Evolutionary conservation across 805 yeast species (phyloP).

Genomic region (Kodamaea fukazawae): DNA sequence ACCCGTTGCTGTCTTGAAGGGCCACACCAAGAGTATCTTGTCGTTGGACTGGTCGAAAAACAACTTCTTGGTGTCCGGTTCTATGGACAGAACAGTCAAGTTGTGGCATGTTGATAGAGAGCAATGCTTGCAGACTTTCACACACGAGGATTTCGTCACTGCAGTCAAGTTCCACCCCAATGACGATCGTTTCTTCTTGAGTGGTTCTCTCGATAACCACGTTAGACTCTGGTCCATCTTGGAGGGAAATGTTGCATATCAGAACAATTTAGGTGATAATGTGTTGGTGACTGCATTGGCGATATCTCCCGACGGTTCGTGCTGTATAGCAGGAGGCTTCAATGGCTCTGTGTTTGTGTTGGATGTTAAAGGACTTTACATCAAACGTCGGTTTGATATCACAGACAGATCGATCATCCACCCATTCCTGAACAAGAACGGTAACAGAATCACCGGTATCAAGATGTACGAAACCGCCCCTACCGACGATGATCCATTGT

Average conservation of each 20-base stretch:
- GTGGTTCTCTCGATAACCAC: constrained; percentile 76
- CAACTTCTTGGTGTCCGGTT: constrained; percentile 72
- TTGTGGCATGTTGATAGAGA: constrained; percentile 81
- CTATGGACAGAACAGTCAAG: constrained; percentile 80
- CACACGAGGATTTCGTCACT: constrained; percentile 81
- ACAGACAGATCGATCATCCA: constrained; percentile 24
- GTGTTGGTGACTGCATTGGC: constrained; percentile 73
- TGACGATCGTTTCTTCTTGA: constrained; percentile 83
- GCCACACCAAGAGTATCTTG: constrained; percentile 70
- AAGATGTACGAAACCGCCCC: constrained; percentile 40
- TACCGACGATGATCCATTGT: constrained; percentile 11
- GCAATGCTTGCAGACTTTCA: constrained; percentile 59
- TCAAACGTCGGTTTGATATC: constrained; percentile 31
- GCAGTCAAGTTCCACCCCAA: constrained; percentile 74
- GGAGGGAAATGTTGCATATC: constrained; percentile 61
- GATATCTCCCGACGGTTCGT: constrained; percentile 64
- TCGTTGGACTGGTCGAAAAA: constrained; percentile 86
- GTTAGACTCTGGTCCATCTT: constrained; percentile 83
- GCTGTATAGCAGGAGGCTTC: constrained; percentile 72
- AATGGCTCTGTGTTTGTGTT: constrained; percentile 64
- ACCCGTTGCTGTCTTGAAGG: constrained; percentile 60
- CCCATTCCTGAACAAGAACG: constrained; percentile 25
- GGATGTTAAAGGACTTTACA: constrained; percentile 61
- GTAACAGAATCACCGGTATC: constrained; percentile 71
- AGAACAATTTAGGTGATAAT: constrained; percentile 51